Conservation (phyloP, 768 basidiomycete species). For the Tephrocybe sp. region DNA sequence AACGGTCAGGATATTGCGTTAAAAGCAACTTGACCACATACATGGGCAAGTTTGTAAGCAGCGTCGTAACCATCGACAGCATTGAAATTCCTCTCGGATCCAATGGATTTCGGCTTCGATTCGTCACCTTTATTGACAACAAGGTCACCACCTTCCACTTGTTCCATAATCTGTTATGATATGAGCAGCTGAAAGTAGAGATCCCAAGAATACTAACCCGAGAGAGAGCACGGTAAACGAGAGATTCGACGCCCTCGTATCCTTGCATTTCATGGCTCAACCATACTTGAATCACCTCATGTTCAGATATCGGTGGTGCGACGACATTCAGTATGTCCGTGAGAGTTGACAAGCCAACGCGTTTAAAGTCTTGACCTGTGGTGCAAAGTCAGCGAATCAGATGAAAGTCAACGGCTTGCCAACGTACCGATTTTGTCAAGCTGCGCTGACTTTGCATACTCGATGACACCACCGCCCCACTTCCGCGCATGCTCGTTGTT, state of each 20-base stretch:
- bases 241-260: constrained; percentile 90
- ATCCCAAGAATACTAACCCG: constrained; percentile 46
- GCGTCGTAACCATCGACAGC: constrained; percentile 81
- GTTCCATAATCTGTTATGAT: constrained; percentile 75
- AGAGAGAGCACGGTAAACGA: constrained; percentile 87
- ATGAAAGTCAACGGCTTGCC: neutral
- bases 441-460: constrained; percentile 86
- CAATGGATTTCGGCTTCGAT: constrained; percentile 63
- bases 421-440: constrained; percentile 83
- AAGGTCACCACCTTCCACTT: constrained; percentile 90
- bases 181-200: neutral
- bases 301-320: constrained; percentile 96
- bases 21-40: constrained; percentile 23
- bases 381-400: constrained; percentile 2
- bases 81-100: constrained; percentile 65
- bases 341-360: constrained; percentile 83
- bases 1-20: neutral
- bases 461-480: constrained; percentile 82
- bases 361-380: constrained; percentile 71
- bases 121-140: constrained; percentile 83
- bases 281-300: constrained; percentile 97
- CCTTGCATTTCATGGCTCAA: constrained; percentile 96
- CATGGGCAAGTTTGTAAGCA: constrained; percentile 84
- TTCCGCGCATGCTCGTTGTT: constrained; percentile 86
- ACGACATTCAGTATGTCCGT: constrained; percentile 94